phyloP scores from a whole-genome alignment of 176 grass and related monocot genomes.

The sorghum (Sorghum bicolor) region DNA sequence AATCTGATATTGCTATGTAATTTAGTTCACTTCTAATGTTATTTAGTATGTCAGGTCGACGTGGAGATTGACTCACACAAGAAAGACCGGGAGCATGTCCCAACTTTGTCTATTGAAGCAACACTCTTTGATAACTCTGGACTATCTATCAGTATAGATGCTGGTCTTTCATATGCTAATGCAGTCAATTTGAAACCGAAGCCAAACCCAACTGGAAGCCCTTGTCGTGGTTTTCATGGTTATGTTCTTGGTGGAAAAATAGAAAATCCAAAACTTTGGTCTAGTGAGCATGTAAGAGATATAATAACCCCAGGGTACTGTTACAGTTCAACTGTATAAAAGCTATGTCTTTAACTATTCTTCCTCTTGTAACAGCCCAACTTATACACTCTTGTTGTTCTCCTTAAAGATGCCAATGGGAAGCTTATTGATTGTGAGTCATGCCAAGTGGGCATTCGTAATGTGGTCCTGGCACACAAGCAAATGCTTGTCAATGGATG shows the following conservation, averaged over 20 bases:
- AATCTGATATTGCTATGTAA: not conserved
- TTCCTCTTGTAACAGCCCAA: slow-evolving; percentile 73
- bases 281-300: slow-evolving; percentile 78
- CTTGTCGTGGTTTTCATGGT: slow-evolving; percentile 64
- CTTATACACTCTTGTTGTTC: slow-evolving; percentile 87
- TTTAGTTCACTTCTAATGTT: not conserved
- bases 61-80: slow-evolving; percentile 79
- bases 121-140: slow-evolving; percentile 69
- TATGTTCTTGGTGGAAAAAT: slow-evolving; percentile 75
- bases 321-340: slow-evolving; percentile 9
- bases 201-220: slow-evolving; percentile 26
- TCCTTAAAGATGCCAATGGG: slow-evolving; percentile 92
- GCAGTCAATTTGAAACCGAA: slow-evolving; percentile 66
- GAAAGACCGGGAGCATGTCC: slow-evolving; percentile 48
- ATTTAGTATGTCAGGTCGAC: slow-evolving; percentile 61
- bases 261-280: slow-evolving; percentile 97
- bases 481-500: slow-evolving; percentile 93
- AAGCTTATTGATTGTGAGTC: slow-evolving; percentile 92
- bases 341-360: slow-evolving; percentile 40
- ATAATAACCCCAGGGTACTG: not conserved
- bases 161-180: slow-evolving; percentile 35
- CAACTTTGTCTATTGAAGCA: slow-evolving; percentile 73
- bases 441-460: slow-evolving; percentile 89
- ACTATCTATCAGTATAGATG: slow-evolving; percentile 36
- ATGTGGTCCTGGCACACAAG: slow-evolving; percentile 70